Base-by-base conservation (phyloP, 345 rosid genomes). In the Populus ilicifolia region DNA sequence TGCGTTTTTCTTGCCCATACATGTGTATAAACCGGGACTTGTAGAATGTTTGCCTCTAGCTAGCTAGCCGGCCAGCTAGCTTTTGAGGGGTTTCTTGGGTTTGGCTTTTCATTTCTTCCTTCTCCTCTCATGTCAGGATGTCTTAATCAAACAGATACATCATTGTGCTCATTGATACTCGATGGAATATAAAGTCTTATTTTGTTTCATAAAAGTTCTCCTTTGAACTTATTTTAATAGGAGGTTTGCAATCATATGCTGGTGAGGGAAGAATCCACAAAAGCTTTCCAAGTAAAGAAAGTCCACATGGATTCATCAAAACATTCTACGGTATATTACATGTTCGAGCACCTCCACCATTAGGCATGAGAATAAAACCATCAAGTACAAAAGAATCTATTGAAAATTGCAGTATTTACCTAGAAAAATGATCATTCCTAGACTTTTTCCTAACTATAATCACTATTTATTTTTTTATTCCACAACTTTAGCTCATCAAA, bases 61-160 rank as follows among this genome's bases (percentile, higher is more conserved):
- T 10, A 56, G 65, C 74, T 33, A 4, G 36, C 33, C 0, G 2
- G 33, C 33, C 3, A 30, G 33, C 33, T 0, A 2, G 33, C 36
- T 69, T 44, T 72, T 61, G 6, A 48, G 71, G 69, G 77, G 44
- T 43, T 69, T 27, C 38, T 33, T 14, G 16, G 35, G n/a, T 56
- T 67, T 46, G 29, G 9, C 66, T 73, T 69, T 6, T 23, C 18
- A 17, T 23, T 61, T 2, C 12, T 23, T 21, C 23, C 54, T 64
- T 35, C 48, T 50, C 13, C 70, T 54, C 74, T 65, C 80, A 44
- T 72, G 70, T 71, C 43, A 72, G 48, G 29, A 44, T 50, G 89
- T 86, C 91, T 30, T 83, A 64, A 83, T 88, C 88, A 83, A 61
- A 80, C 43, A 63, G 84, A 82, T 85, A 80, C 82, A 81, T 83